Evolutionary conservation across 2,329 filamentous ascomycete genomes (phyloP), one percentile per base, ranked within the genome.

Genomic region (Claviceps humidiphila): DNA sequence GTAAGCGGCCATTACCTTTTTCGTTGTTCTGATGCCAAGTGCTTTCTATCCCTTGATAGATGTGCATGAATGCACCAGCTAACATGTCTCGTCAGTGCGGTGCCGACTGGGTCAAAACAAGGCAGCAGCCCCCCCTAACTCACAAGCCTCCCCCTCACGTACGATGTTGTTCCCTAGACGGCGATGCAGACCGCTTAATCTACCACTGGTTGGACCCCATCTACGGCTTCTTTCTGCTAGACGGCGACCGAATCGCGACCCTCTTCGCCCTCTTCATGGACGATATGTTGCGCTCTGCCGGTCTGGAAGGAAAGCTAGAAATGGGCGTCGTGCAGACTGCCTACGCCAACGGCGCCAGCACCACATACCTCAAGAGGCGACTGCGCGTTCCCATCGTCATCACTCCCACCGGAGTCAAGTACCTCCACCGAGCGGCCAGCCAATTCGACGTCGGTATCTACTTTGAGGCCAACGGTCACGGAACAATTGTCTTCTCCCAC

Each of bases 381-480:
- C 78, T 97, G 52, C 85, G 87, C 63, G 81, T 98, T 43, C 90
- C 90, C 48, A 88, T 95, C 22, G 84, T 94, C 54, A 95, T 87
- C 76, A 97, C 93, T 1, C 84, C 89, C 14, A 98, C 93, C 0
- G 93, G 93, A 58, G 93, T 98, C 56, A 98, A 98, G 76, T 87
- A 96, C 70, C 79, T 98, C 57, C 93, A 98, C 71, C 93, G 97
- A 64, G 93, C 89, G n/a, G 93, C 93, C 41, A 83, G 87, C 62
- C 87, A 90, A 58, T 95, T 94, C 61, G 93, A 98, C 62, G 84
- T 97, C 52, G 93, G 93, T 53, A 89, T 97, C 50, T 98, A 98
- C 74, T 98, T 98, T 63, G 93, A 98, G 73, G 93, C 93, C 58
- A 98, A 98, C 66, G 93, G 93, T 34, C 93, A 98, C 69, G 93